A percentile compares a stretch with the other conserved stretches of the same genome.
Evolutionary conservation across 2,329 filamentous ascomycete species (phyloP).

Genomic region (Fusarium sp.): DNA sequence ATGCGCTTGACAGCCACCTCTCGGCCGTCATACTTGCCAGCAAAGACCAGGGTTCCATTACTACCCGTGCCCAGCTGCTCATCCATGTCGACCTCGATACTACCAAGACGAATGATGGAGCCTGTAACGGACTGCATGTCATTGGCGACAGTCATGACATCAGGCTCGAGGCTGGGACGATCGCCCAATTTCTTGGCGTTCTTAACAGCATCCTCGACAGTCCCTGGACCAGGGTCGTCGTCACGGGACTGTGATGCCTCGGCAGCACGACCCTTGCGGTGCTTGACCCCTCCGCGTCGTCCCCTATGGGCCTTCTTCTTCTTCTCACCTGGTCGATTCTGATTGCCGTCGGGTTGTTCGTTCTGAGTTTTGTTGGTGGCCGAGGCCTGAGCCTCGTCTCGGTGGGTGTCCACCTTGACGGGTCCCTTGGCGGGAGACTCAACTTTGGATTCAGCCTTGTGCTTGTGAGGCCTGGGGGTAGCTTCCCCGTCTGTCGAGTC

Average conservation of each 20-base stretch:
- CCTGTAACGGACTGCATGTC: conserved; percentile 67
- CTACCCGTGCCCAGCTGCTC: conserved; percentile 78
- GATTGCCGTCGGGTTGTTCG: conserved; percentile 5
- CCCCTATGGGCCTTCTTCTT: conserved; percentile 76
- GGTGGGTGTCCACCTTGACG: conserved; percentile 1
- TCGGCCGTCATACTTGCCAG: conserved; percentile 91
- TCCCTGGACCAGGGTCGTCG: conserved; percentile 54
- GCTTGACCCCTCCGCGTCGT: conserved; percentile 73
- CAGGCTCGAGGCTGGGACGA: conserved; percentile 64
- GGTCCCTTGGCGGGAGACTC: conserved; percentile 1
- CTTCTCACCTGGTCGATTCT: conserved; percentile 52
- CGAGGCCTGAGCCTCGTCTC: neutral
- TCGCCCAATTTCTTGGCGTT: conserved; percentile 66
- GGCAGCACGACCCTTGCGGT: conserved; percentile 65
- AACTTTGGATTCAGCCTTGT: neutral
- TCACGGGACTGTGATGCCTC: conserved; percentile 60
- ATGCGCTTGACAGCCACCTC: conserved; percentile 96
- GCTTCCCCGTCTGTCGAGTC: conserved; percentile 28
- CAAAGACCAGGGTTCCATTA: conserved; percentile 95
- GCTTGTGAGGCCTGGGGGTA: conserved; percentile 25
- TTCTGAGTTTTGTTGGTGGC: neutral
- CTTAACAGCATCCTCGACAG: conserved; percentile 68
- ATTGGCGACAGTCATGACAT: conserved; percentile 64
- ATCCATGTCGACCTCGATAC: conserved; percentile 69
- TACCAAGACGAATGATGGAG: conserved; percentile 67